Conservation (phyloP, 805 yeast species). For the Saturnispora sanitii region DNA sequence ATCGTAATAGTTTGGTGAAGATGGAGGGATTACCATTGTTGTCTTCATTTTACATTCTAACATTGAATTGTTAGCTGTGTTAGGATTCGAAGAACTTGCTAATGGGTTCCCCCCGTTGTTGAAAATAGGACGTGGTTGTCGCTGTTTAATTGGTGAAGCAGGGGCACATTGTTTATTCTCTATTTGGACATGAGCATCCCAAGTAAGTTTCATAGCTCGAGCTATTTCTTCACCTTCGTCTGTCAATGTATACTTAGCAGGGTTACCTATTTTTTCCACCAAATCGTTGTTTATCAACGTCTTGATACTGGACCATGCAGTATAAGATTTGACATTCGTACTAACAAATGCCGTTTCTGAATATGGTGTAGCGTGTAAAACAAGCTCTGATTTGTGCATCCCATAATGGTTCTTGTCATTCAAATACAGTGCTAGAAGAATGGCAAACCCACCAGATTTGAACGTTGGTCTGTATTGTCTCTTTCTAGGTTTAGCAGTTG, state of each 20-base stretch:
- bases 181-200: constrained; percentile 21
- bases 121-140: not conserved
- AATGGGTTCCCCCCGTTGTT: constrained; percentile 6
- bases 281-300: constrained; percentile 52
- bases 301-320: constrained; percentile 69
- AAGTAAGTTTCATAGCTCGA: constrained; percentile 36
- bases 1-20: not conserved
- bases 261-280: constrained; percentile 48
- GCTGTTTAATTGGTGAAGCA: not conserved
- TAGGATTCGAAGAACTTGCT: constrained; percentile 5
- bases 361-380: constrained; percentile 41
- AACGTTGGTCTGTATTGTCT: constrained; percentile 43
- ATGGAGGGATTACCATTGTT: not conserved
- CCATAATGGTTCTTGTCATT: constrained; percentile 45
- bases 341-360: constrained; percentile 46
- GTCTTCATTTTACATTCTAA: not conserved
- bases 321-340: constrained; percentile 38
- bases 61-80: constrained; percentile 5
- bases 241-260: constrained; percentile 52
- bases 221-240: constrained; percentile 65
- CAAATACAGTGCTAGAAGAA: constrained; percentile 48
- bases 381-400: constrained; percentile 50
- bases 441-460: constrained; percentile 80
- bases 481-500: not conserved
- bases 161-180: not conserved